These are phyloP conservation scores for Populus alba DNA, from an alignment of 345 rosid species.

Conservation along the genomic window DNA sequence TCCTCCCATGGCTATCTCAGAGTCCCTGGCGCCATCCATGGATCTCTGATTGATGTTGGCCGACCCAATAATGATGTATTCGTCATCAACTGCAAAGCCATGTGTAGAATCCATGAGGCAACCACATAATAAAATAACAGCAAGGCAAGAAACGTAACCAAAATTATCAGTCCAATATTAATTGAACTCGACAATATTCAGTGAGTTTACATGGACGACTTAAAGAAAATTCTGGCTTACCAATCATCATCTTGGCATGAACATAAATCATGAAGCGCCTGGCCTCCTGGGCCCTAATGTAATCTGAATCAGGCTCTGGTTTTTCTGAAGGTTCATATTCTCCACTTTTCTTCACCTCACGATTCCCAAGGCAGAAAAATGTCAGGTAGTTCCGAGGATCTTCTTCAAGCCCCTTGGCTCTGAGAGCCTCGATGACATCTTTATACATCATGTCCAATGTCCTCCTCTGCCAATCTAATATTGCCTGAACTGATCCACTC, in stretches of 20 bases:
- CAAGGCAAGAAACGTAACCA: background rate
- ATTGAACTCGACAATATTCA: too few species aligned
- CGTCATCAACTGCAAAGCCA: slow-evolving; percentile 78
- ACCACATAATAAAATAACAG: background rate
- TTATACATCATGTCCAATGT: slow-evolving; percentile 97
- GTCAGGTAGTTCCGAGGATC: slow-evolving; percentile 88
- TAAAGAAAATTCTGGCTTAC: slow-evolving; percentile 32
- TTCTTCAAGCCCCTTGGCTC: slow-evolving; percentile 60
- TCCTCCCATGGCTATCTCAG: slow-evolving; percentile 98
- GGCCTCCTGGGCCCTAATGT: slow-evolving; percentile 82
- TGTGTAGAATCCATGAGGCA: background rate
- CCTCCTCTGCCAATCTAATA: slow-evolving; percentile 93
- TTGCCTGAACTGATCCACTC: slow-evolving; percentile 90
- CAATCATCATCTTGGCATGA: slow-evolving; percentile 97
- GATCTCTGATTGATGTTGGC: slow-evolving; percentile 98
- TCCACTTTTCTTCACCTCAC: slow-evolving; percentile 81
- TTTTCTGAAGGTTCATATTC: slow-evolving; percentile 80
- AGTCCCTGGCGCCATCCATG: slow-evolving; percentile 98
- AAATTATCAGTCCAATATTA: too few species aligned
- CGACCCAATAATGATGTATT: slow-evolving; percentile 90
- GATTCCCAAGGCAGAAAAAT: slow-evolving; percentile 91
- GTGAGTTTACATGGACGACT: background rate
- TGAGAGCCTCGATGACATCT: slow-evolving; percentile 72
- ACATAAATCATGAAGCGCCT: slow-evolving; percentile 98
- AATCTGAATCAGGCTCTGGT: slow-evolving; percentile 87